Percentiles rank a stretch among this genome's conserved stretches.
These are phyloP conservation scores for Arthroderma sp. DNA, from an alignment of 2,329 filamentous ascomycete genomes.

Conservation along the genomic window DNA sequence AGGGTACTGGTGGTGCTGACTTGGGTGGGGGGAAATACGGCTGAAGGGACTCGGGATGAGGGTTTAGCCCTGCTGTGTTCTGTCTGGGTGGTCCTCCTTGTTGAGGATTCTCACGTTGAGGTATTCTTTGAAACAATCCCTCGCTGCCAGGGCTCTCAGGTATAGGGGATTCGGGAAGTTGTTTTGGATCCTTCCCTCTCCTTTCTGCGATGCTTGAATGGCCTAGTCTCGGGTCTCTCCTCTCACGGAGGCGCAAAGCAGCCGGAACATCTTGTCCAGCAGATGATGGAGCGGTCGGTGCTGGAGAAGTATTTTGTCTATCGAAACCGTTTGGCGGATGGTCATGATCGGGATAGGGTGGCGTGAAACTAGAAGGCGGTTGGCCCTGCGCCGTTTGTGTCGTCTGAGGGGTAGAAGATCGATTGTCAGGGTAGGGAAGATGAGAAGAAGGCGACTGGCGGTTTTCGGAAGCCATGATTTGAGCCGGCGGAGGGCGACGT, in stretches of 20 bases:
- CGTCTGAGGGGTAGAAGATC: too few relatives aligned
- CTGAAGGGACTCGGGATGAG: conserved; percentile 43
- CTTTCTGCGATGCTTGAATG: conserved; percentile 60
- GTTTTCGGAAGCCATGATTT: too few relatives aligned
- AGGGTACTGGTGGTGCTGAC: conserved; percentile 7
- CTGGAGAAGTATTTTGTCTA: too few relatives aligned
- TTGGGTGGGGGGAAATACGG: conserved; percentile 49
- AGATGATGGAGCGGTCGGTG: conserved; percentile 10
- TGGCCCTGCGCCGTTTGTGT: too few relatives aligned
- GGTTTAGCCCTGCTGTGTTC: conserved; percentile 17
- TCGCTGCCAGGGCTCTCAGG: conserved; percentile 63
- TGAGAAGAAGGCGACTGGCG: too few relatives aligned
- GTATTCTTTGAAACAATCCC: conserved; percentile 60
- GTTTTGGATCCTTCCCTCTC: conserved; percentile 59
- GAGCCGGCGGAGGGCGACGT: too few relatives aligned
- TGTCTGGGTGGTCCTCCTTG: conserved; percentile 1
- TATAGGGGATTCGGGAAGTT: conserved; percentile 68
- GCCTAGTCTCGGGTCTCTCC: conserved; percentile 41
- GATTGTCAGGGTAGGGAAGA: too few relatives aligned
- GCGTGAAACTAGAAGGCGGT: too few relatives aligned
- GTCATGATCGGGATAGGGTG: too few relatives aligned
- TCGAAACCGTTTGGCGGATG: too few relatives aligned
- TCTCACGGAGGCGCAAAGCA: conserved; percentile 28
- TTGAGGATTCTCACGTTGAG: conserved; percentile 26
- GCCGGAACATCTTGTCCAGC: conserved; percentile 26